Evolutionary conservation across 768 basidiomycete species (phyloP), one percentile per base, ranked within the genome.

Genomic region (Leccinum imitatum): DNA sequence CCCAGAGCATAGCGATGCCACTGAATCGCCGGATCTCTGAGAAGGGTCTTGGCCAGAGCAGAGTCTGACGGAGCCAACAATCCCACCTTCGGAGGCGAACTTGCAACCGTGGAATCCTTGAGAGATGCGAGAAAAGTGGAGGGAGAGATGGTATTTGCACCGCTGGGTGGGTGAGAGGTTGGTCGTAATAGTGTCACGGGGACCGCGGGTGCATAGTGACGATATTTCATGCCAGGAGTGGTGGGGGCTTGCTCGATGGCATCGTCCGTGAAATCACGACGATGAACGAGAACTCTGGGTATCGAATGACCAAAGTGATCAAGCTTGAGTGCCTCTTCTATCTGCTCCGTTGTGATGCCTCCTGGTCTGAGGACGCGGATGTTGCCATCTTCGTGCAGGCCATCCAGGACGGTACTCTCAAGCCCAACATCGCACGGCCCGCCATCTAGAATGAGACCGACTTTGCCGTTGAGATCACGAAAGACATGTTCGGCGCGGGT

Each of bases 151-250:
- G 76, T 56, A 7, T 70, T 53, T n/a, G 64, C 60, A 21, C 74
- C 76, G 6, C 56, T 21, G 7, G 83, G 80, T 25, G 81, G 79
- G 47, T 67, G 61, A n/a, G 81, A 75, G 5, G 75, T 65, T 3
- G 85, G 84, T 62, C 82, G 80, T 41, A 94, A 77, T 6, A 98
- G 82, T 21, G 83, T 84, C 31, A 98, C 91, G 2, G 94, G 93
- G 4, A 95, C 87, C 1, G 87, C 78, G 2, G 97, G 97, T 23
- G 95, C 90, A 72, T 99, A 99, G 76, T 99, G 97, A 54, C 89
- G 85, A 73, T 99, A 99, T 76, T 99, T 99, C 95, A 98, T 97
- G 33, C 97, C 97, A 2, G 97, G 97, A 0, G 97, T 98, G 8
- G 93, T 94, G 9, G 97, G 97, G 0, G 87, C 83, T 41, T 79